Conservation (phyloP, 352 stramenopile species). For the Elongisporangium undulatum region DNA sequence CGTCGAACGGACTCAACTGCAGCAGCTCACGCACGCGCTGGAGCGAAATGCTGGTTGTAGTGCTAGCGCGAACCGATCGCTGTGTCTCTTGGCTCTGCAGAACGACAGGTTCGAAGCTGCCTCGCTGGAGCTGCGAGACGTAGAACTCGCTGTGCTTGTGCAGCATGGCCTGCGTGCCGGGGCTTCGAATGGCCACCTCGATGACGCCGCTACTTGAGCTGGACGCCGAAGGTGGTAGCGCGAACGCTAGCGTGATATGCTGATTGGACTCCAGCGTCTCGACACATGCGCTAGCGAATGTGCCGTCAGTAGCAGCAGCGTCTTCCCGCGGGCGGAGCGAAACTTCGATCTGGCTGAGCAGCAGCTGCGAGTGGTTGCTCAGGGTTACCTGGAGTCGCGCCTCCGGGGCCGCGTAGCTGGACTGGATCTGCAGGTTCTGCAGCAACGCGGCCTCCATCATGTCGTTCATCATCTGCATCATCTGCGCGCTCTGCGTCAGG, state of each 20-base stretch:
- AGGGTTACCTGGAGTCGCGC: constrained; percentile 26
- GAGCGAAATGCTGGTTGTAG: constrained; percentile 18
- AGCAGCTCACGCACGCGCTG: constrained; percentile 40
- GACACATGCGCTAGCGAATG: constrained; percentile 10
- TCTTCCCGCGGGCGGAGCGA: constrained; percentile 7
- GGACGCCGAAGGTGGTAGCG: background rate
- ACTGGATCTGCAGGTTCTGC: constrained; percentile 46
- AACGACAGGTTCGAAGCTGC: constrained; percentile 20
- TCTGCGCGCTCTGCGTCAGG: constrained; percentile 54
- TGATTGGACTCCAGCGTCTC: background rate
- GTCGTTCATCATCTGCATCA: constrained; percentile 84
- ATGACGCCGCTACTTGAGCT: constrained; percentile 14
- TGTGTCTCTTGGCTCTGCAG: constrained; percentile 15
- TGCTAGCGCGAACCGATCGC: constrained; percentile 10
- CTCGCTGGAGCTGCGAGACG: constrained; percentile 39
- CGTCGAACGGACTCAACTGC: constrained; percentile 48
- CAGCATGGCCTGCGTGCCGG: constrained; percentile 54
- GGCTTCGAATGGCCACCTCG: constrained; percentile 40
- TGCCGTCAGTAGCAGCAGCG: constrained; percentile 1
- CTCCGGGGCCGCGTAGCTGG: constrained; percentile 12
- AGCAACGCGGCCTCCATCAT: constrained; percentile 77
- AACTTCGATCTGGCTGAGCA: constrained; percentile 26
- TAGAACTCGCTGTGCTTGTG: constrained; percentile 37
- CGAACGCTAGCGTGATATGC: background rate
- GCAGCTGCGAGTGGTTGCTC: constrained; percentile 58